Conservation (phyloP, 225 moss, liverwort and hornwort genomes). For the Takakia lepidozioides region DNA sequence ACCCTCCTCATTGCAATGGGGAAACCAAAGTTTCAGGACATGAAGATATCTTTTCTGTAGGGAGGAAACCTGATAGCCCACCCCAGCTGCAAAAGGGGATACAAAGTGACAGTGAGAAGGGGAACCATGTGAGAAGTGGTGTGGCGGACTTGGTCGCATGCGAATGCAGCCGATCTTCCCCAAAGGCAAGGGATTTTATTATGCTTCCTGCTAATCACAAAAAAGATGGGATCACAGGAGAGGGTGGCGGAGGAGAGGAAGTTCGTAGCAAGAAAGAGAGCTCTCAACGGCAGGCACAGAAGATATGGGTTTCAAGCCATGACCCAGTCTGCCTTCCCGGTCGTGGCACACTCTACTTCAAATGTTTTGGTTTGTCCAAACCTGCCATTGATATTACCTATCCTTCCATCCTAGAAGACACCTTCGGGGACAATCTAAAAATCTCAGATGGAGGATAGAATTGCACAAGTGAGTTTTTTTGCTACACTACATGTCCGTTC, state of each 20-base stretch:
- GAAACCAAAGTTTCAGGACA: no score
- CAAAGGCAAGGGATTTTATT: not conserved
- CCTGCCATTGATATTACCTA: no score
- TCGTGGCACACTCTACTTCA: constrained; percentile 83
- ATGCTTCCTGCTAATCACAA: not conserved
- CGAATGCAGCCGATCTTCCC: constrained; percentile 16
- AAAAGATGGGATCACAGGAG: constrained; percentile 4
- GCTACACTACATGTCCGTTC: no score
- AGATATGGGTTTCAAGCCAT: constrained; percentile 84
- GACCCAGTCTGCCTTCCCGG: constrained; percentile 73
- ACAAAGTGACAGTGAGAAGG: not conserved
- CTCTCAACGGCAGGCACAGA: constrained; percentile 41
- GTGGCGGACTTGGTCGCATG: constrained; percentile 11
- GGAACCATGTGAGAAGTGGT: not conserved
- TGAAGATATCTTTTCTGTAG: no score
- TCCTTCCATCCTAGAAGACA: no score
- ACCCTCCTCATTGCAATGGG: no score
- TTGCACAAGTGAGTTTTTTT: no score
- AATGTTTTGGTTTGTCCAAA: constrained; percentile 70
- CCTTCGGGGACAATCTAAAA: no score
- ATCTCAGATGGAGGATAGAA: no score
- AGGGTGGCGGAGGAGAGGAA: no score
- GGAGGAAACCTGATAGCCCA: no score
- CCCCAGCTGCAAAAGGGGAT: constrained; percentile 1
- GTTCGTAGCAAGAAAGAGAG: constrained; percentile 23